Evolutionary conservation across 768 basidiomycete genomes (phyloP).

Genomic region (Leccinum olivaceopallidum): DNA sequence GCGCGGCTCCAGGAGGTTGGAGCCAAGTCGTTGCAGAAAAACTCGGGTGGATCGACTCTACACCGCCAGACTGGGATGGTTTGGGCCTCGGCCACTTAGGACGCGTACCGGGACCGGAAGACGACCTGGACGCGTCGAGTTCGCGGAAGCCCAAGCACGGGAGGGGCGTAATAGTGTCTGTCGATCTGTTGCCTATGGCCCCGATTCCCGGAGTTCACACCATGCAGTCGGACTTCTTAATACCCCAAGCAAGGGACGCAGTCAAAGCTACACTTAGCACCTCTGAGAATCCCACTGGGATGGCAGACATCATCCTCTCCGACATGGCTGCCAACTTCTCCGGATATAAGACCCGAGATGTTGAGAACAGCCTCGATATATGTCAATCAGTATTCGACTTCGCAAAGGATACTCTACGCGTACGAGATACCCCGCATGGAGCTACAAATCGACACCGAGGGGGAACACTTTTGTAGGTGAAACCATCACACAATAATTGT

Average conservation of each 20-base stretch:
- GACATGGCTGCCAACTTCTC: constrained; percentile 90
- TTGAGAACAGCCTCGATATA: constrained; percentile 67
- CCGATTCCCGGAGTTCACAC: constrained; percentile 73
- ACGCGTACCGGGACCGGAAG: constrained; percentile 1
- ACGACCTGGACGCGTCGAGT: background rate
- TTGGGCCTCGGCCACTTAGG: background rate
- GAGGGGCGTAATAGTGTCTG: constrained; percentile 59
- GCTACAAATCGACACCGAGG: constrained; percentile 43
- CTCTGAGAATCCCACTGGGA: constrained; percentile 35
- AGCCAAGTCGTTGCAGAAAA: constrained; percentile 76
- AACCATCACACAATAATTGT: background rate
- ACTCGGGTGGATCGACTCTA: constrained; percentile 48
- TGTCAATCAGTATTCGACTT: constrained; percentile 75
- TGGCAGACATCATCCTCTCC: constrained; percentile 80
- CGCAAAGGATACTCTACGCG: constrained; percentile 51
- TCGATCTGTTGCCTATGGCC: constrained; percentile 76
- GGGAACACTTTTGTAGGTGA: constrained; percentile 48
- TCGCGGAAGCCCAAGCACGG: constrained; percentile 29
- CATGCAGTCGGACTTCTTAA: constrained; percentile 79
- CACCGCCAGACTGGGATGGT: constrained; percentile 5
- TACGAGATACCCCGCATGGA: constrained; percentile 42
- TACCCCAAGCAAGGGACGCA: constrained; percentile 44
- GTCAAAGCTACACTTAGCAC: constrained; percentile 42
- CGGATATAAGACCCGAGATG: constrained; percentile 69
- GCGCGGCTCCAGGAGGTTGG: constrained; percentile 95